A percentile compares a stretch with the other conserved stretches of the same genome.
These are phyloP conservation scores for Colletotrichum sp. DNA, from an alignment of 2,329 filamentous ascomycete genomes.

Conservation along the genomic window DNA sequence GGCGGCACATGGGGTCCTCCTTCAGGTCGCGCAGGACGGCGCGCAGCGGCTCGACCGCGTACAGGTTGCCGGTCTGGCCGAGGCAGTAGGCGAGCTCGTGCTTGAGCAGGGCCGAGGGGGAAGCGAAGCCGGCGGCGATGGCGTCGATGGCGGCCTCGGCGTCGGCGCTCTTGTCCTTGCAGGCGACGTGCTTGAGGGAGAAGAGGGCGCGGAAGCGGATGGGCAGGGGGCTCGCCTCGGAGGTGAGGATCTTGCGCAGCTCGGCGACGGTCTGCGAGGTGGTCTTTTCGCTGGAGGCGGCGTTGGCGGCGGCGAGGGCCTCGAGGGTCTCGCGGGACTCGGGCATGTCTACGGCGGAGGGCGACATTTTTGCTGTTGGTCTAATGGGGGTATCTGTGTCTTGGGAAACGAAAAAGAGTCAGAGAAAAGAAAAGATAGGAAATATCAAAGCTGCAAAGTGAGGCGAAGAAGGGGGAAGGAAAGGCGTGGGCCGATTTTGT, in stretches of 20 bases:
- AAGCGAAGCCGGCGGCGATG: conserved; percentile 86
- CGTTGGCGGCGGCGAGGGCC: conserved; percentile 14
- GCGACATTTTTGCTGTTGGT: conserved; percentile 24
- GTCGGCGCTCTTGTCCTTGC: conserved; percentile 67
- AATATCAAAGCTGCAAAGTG: neutral
- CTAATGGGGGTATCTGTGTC: neutral
- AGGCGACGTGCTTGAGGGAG: conserved; percentile 93
- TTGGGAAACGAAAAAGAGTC: neutral
- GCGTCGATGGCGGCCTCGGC: conserved; percentile 68
- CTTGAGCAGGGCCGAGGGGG: conserved; percentile 88
- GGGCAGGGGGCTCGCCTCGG: conserved; percentile 82
- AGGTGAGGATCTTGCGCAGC: conserved; percentile 78
- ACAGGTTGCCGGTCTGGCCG: conserved; percentile 83
- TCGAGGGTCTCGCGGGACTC: conserved; percentile 17
- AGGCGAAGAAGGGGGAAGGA: neutral
- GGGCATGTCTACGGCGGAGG: conserved; percentile 21
- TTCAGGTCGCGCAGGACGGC: conserved; percentile 75
- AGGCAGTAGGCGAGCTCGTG: conserved; percentile 98
- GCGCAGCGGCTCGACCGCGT: conserved; percentile 75
- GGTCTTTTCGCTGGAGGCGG: neutral
- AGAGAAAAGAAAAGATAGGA: neutral
- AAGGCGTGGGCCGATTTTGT: conserved; percentile 4
- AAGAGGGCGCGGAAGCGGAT: conserved; percentile 95
- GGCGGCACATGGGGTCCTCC: conserved; percentile 95
- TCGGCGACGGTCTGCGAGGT: conserved; percentile 49